These are phyloP conservation scores for Sporobolomyces phaffii DNA, from an alignment of 768 basidiomycete genomes.

Conservation along the genomic window DNA sequence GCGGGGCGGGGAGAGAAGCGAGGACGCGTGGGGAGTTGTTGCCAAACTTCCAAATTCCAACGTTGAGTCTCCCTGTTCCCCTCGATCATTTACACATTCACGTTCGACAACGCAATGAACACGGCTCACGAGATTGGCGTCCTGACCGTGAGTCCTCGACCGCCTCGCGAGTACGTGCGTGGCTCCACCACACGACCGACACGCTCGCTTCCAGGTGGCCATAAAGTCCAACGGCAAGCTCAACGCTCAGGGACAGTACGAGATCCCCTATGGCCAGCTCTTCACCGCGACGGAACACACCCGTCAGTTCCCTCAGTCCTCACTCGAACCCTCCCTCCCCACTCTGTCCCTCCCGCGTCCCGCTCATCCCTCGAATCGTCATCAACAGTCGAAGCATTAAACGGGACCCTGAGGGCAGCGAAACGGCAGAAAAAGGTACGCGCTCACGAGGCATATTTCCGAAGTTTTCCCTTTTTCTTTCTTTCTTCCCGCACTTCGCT, in stretches of 20 bases:
- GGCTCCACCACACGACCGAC: too few relatives aligned
- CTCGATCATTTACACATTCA: too few relatives aligned
- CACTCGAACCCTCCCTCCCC: too few relatives aligned
- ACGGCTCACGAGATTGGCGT: slow-evolving; percentile 10
- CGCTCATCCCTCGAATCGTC: background rate
- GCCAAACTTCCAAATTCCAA: too few relatives aligned
- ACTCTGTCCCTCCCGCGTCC: background rate
- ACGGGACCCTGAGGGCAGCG: slow-evolving; percentile 30
- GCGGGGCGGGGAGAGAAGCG: background rate
- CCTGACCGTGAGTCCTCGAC: slow-evolving; percentile 2
- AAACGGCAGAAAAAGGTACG: slow-evolving; percentile 37
- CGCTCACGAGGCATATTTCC: too few relatives aligned
- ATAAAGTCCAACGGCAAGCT: slow-evolving; percentile 22
- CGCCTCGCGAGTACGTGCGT: too few relatives aligned
- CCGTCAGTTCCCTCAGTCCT: slow-evolving; percentile 9
- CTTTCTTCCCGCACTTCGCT: too few relatives aligned
- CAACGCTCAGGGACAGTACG: background rate
- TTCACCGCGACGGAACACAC: slow-evolving; percentile 20
- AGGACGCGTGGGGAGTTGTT: background rate
- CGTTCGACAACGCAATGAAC: background rate
- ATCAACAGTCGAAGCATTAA: slow-evolving; percentile 33
- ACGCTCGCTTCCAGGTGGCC: slow-evolving; percentile 11
- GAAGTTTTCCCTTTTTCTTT: background rate
- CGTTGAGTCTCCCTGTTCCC: background rate
- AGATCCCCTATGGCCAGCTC: slow-evolving; percentile 17